Evolutionary conservation across 306 rosid species (phyloP), one percentile per base, ranked within the genome.

Genomic region (Abrus pulchellus): DNA sequence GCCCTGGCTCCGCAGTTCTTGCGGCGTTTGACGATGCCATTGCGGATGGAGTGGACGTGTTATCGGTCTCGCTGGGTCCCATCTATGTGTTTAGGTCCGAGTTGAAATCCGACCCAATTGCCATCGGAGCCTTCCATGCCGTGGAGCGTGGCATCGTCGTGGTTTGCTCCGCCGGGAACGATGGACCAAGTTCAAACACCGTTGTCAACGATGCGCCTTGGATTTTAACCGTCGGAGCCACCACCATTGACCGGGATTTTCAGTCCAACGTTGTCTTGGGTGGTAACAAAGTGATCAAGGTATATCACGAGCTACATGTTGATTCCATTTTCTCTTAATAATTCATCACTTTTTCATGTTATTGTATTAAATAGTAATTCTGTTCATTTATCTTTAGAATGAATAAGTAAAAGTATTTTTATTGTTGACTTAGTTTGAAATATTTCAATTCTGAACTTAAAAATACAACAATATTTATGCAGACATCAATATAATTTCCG

Each of bases 61-160:
- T 92, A 0, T 90, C 98, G 0, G 76, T 94, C 32, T 94, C 98
- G 3, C 94, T 94, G 1, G 98, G 98, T 0, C 0, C 90, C 0
- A 38, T 77, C 0, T 14, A 83, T 0, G 0, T 0, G 0, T 0
- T 5, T 0, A 45, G 27, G 34, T 88, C 88, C 5, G 68, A 62
- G 0, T 72, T 91, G 76, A 64, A 36, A 0, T 1, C 2, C 0
- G 97, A 94, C 48, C 89, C 91, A 0, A 83, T 92, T 40, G 90
- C 95, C 0, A 86, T 94, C n/a, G 97, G 98, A 71, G 85, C 97
- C 0, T 94, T 94, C 75, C 98, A 94, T 33, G 98, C 98, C 3
- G 91, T 80, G 54, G 94, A 86, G 82, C 83, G 78, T 0, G 97
- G 94, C 60, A 94, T 94, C 48, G 8, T 72, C 0, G 97, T 92